Evolutionary conservation across 2,329 filamentous ascomycete genomes (phyloP), one percentile per base, ranked within the genome.

Genomic region (Fusarium redolens): DNA sequence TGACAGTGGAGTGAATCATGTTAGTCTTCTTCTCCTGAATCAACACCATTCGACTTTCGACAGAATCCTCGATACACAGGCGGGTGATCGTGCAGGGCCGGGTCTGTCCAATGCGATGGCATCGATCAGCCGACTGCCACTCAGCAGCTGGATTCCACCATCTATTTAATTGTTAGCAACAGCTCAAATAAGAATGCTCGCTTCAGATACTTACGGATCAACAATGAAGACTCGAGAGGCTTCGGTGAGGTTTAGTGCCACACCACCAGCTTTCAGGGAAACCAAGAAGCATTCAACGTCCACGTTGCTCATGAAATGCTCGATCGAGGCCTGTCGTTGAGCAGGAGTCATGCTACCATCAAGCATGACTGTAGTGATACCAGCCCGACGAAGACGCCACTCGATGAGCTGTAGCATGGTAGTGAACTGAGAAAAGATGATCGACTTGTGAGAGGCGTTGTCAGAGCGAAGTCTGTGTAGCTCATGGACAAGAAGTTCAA

Each of bases 111-210:
- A 98, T 99, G 62, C 96, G 95, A 83, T 98, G 96, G 79, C 93
- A 95, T 73, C 93, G 90, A 81, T 99, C 96, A 5, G 96, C 96
- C 69, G 93, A 96, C 83, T 99, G 96, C 96, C 96, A 99, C 84
- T 99, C 96, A 0, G 96, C 96, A n/a, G 95, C 95, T n/a, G 96
- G 96, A 76, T 98, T 98, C 96, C 96, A 99, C 96, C 96, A 98
- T 75, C 93, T 95, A 74, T n/a, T 40, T 69, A 37, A 66, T 31
- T 8, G 58, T 84, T 68, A 81, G 69, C 28, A n/a, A 48, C 22
- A 72, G 72, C 45, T 68, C 54, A 22, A 31, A 3, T 17, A 45
- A 0, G 18, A 11, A 38, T 17, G 41, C 7, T 54, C 10, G 18
- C 14, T 57, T 10, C 25, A 14, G 37, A 28, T 25, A 92, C 93